Conservation (phyloP, 208 protist genomes). For the Angomonas desouzai region DNA sequence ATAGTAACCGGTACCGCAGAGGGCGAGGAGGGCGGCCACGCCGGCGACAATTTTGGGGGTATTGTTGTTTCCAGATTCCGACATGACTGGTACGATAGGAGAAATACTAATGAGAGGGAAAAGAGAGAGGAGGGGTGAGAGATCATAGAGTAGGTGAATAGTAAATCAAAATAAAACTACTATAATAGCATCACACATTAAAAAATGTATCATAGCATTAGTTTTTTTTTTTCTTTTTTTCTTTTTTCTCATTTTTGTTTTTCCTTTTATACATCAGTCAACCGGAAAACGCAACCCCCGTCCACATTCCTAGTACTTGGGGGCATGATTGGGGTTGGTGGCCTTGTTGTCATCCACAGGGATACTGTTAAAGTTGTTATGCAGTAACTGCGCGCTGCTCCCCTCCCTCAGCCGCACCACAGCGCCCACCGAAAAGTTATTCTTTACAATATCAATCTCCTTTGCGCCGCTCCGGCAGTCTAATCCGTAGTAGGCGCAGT, state of each 20-base stretch:
- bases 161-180: background rate
- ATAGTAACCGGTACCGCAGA: slow-evolving; percentile 15
- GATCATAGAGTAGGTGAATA: slow-evolving; percentile 11
- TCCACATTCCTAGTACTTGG: slow-evolving; percentile 43
- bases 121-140: slow-evolving; percentile 16
- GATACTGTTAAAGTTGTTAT: slow-evolving; percentile 61
- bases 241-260: background rate
- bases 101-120: slow-evolving; percentile 1
- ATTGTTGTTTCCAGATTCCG: background rate
- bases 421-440: slow-evolving; percentile 49
- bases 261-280: background rate
- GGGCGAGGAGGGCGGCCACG: slow-evolving; percentile 17
- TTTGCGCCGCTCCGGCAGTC: slow-evolving; percentile 49
- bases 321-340: slow-evolving; percentile 62
- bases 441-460: slow-evolving; percentile 48
- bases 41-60: slow-evolving; percentile 17
- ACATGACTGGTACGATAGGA: background rate
- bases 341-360: slow-evolving; percentile 49
- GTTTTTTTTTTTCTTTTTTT: too few relatives aligned
- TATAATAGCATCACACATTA: too few relatives aligned
- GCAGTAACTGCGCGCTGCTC: slow-evolving; percentile 43
- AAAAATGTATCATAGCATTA: too few relatives aligned
- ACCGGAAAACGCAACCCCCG: background rate
- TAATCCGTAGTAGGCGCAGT: slow-evolving; percentile 79
- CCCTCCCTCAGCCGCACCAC: slow-evolving; percentile 56